Percentiles rank a stretch among this genome's conserved stretches.
Evolutionary conservation across 371 early-diverging fungal species (phyloP).

Genomic region (Actinomucor elegans): DNA sequence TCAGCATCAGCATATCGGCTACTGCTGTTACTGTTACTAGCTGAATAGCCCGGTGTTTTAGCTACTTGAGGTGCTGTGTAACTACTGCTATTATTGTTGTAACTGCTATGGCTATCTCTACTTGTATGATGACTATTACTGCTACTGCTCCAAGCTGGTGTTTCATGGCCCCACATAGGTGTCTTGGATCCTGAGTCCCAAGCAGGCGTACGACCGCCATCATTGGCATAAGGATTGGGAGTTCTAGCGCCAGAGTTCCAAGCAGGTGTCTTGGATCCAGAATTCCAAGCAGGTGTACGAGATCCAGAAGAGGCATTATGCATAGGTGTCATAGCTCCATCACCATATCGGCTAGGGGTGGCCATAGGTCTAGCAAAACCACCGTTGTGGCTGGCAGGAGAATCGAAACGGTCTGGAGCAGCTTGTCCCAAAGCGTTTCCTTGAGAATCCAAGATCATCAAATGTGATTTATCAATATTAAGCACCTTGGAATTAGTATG

Average conservation of each 20-base stretch:
- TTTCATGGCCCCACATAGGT: constrained; percentile 63
- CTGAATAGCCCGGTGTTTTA: constrained; percentile 49
- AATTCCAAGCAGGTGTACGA: constrained; percentile 80
- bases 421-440: constrained; percentile 44
- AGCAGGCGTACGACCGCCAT: constrained; percentile 72
- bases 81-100: neutral
- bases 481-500: constrained; percentile 87
- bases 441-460: constrained; percentile 57
- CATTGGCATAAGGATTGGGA: constrained; percentile 64
- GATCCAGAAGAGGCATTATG: constrained; percentile 53
- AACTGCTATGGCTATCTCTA: constrained; percentile 1
- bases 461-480: constrained; percentile 73
- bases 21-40: constrained; percentile 14
- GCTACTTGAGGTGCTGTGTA: constrained; percentile 38
- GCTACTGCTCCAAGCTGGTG: constrained; percentile 75
- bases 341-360: constrained; percentile 47
- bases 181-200: constrained; percentile 66
- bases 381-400: constrained; percentile 12
- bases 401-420: constrained; percentile 30
- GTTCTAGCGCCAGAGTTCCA: constrained; percentile 75
- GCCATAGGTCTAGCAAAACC: constrained; percentile 34
- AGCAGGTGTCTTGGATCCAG: constrained; percentile 55
- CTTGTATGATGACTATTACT: constrained; percentile 44
- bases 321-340: constrained; percentile 60
- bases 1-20: constrained; percentile 29